A percentile compares a stretch with the other conserved stretches of the same genome.
These are phyloP conservation scores for sorghum (Sorghum bicolor) DNA, from an alignment of 176 grass and related monocot species.

Conservation along the genomic window DNA sequence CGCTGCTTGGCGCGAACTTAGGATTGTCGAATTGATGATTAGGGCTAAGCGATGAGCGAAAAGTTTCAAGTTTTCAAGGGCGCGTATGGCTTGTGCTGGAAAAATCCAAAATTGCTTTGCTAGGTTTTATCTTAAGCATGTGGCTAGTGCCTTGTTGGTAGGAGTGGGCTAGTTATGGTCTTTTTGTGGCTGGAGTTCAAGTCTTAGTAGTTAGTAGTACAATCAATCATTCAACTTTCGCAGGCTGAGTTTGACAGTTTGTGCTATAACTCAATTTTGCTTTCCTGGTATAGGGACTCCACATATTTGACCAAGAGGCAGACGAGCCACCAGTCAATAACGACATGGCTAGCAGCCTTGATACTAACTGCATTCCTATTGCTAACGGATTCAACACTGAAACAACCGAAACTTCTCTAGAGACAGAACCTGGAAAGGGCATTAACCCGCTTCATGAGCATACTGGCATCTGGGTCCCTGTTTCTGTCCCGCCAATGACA, in stretches of 20 bases:
- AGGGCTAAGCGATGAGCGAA: not conserved
- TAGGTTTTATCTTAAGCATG: not conserved
- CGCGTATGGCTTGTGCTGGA: not conserved
- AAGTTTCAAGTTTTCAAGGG: not conserved
- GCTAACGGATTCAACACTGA: not conserved
- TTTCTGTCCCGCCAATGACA: conserved; percentile 78
- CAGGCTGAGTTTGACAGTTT: not conserved
- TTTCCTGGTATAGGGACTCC: conserved; percentile 14
- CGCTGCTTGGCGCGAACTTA: not conserved
- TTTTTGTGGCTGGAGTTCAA: not conserved
- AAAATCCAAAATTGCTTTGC: conserved; percentile 14
- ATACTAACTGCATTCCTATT: not conserved
- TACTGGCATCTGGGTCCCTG: conserved; percentile 83
- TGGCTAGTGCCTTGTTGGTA: not conserved
- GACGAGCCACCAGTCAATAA: not conserved
- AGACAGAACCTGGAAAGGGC: conserved; percentile 17
- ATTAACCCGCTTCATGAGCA: conserved; percentile 65
- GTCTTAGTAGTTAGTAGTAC: not conserved
- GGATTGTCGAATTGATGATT: not conserved
- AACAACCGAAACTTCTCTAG: conserved; percentile 2
- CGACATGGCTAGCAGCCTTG: not conserved
- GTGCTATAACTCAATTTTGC: not conserved
- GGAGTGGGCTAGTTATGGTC: not conserved
- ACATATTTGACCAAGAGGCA: conserved; percentile 38
- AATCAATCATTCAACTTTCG: not conserved